phyloP scores from a whole-genome alignment of 176 grass and related monocot species.

The Echinochloa phyllopogon region DNA sequence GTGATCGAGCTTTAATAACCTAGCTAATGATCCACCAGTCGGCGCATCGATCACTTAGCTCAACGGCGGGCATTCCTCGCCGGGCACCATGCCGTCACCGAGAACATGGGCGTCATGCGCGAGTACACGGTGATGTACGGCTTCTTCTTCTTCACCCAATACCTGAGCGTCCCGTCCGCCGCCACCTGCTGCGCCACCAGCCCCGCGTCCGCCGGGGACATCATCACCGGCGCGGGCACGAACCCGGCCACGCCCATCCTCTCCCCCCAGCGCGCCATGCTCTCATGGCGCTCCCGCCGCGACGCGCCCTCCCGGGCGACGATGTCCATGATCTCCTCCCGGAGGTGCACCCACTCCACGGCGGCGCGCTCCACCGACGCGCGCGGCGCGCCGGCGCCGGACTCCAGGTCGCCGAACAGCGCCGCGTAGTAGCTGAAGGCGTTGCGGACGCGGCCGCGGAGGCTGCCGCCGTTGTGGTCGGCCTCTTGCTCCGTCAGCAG shows the following conservation, averaged over 20 bases:
- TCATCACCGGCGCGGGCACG: not conserved
- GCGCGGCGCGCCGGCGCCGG: constrained; percentile 23
- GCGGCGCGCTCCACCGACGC: constrained; percentile 43
- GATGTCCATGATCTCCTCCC: constrained; percentile 66
- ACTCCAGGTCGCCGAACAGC: constrained; percentile 57
- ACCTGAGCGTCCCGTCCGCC: constrained; percentile 18
- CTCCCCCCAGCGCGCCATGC: constrained; percentile 35
- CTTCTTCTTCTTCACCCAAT: constrained; percentile 10
- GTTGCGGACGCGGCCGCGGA: constrained; percentile 47
- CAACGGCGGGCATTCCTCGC: not conserved
- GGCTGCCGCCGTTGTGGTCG: constrained; percentile 45
- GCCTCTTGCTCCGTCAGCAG: constrained; percentile 77
- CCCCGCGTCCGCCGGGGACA: constrained; percentile 5
- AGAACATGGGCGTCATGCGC: constrained; percentile 51
- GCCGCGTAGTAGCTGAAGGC: constrained; percentile 62
- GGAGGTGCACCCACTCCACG: constrained; percentile 56
- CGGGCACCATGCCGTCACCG: constrained; percentile 59
- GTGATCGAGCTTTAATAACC: no score
- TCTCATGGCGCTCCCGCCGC: constrained; percentile 57
- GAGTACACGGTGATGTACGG: constrained; percentile 55
- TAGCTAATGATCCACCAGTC: not conserved
- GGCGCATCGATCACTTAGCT: not conserved
- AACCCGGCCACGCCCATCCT: constrained; percentile 53
- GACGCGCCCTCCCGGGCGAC: constrained; percentile 36
- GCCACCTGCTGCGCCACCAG: constrained; percentile 36